phyloP scores from a whole-genome alignment of 176 grass and related monocot genomes.

The Urochloa ruziziensis region DNA sequence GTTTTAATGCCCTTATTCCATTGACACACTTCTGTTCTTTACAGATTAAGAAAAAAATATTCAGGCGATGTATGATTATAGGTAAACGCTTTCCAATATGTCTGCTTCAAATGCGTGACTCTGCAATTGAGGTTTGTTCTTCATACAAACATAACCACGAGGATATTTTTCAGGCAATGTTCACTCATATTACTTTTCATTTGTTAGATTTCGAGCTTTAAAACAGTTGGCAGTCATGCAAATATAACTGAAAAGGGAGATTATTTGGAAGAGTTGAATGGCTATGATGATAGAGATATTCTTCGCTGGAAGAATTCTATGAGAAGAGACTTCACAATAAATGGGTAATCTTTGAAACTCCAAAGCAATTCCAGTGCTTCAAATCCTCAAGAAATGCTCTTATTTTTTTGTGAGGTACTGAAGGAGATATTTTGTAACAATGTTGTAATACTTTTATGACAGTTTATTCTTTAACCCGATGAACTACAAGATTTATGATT shows the following conservation, averaged over 20 bases:
- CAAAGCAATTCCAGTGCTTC: constrained; percentile 5
- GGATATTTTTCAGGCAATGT: constrained; percentile 21
- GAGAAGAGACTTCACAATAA: constrained; percentile 88
- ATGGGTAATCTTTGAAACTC: constrained; percentile 48
- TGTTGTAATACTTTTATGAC: constrained; percentile 29
- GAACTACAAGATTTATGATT: constrained; percentile 70
- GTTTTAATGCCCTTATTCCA: constrained; percentile 3
- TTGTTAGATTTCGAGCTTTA: constrained; percentile 82
- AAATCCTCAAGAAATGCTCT: constrained; percentile 7
- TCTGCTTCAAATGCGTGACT: constrained; percentile 45
- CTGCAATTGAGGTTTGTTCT: constrained; percentile 70
- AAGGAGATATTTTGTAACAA: constrained; percentile 36
- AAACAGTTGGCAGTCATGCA: constrained; percentile 5
- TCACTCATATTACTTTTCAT: constrained; percentile 1
- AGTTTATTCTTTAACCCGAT: constrained; percentile 86
- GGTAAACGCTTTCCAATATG: constrained; percentile 80
- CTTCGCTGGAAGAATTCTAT: constrained; percentile 84
- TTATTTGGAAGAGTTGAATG: constrained; percentile 29
- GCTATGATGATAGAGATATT: constrained; percentile 47
- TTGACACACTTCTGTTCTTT: constrained; percentile 26
- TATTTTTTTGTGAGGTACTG: constrained; percentile 14
- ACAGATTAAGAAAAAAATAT: constrained; percentile 63
- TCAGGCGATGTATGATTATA: constrained; percentile 47
- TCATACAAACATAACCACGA: background rate
- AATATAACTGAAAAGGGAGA: constrained; percentile 33